Percentiles rank a stretch among this genome's conserved stretches.
These are phyloP conservation scores for Poronia punctata DNA, from an alignment of 495 filamentous ascomycete species.

Conservation along the genomic window DNA sequence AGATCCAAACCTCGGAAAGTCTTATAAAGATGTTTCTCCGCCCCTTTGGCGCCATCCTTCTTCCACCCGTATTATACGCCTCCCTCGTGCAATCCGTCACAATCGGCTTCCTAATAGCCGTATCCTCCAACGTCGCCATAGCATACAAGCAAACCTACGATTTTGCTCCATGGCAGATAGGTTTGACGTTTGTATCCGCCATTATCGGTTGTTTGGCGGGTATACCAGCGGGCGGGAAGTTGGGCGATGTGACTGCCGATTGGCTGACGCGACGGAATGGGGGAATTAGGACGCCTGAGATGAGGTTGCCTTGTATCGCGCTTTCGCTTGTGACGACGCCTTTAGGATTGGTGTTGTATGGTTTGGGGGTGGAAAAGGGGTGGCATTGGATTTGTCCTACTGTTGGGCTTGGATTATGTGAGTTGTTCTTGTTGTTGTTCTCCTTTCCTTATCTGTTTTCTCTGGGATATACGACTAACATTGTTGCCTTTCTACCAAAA, in stretches of 20 bases:
- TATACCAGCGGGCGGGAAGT: conserved; percentile 41
- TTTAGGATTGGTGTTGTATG: conserved; percentile 42
- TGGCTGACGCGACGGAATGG: conserved; percentile 43
- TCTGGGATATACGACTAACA: not conserved
- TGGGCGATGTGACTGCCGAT: conserved; percentile 46
- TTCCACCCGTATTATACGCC: conserved; percentile 46
- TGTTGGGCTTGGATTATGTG: conserved; percentile 40
- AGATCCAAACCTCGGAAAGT: conserved; percentile 36
- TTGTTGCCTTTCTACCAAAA: conserved; percentile 6
- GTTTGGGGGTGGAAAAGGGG: conserved; percentile 41
- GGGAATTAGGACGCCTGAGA: conserved; percentile 49
- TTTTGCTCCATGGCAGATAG: conserved; percentile 43
- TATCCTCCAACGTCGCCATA: conserved; percentile 43
- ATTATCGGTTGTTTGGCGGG: conserved; percentile 44
- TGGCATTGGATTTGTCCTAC: conserved; percentile 52
- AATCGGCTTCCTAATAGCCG: conserved; percentile 47
- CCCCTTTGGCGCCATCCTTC: conserved; percentile 38
- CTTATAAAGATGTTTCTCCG: conserved; percentile 41
- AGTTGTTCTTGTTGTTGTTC: conserved; percentile 2
- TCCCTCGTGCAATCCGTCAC: conserved; percentile 43
- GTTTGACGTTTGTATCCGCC: conserved; percentile 42
- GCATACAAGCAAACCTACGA: conserved; percentile 40
- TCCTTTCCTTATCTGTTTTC: not conserved
- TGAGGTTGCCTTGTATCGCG: conserved; percentile 44
- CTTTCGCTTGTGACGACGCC: conserved; percentile 39